phyloP scores from a whole-genome alignment of 1,139 yeast species.

The Lodderomyces jiufengensis region DNA sequence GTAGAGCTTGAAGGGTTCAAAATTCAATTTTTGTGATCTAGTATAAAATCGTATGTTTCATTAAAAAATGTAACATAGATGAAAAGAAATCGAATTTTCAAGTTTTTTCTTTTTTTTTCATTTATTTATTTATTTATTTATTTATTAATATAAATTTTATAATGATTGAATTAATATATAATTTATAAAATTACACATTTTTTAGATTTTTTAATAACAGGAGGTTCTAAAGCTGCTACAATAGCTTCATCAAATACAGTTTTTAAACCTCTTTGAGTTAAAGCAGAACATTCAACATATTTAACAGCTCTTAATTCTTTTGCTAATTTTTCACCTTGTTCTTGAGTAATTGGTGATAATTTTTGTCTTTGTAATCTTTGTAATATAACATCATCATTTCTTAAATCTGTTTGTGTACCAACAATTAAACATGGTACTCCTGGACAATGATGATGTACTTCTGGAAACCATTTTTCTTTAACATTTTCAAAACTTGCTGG shows the following conservation, averaged over 20 bases:
- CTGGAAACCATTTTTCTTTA: slow-evolving; percentile 97
- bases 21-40: no score
- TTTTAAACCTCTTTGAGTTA: slow-evolving; percentile 92
- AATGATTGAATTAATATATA: background rate
- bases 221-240: slow-evolving; percentile 92
- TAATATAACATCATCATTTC: slow-evolving; percentile 87
- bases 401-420: slow-evolving; percentile 84
- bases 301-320: slow-evolving; percentile 92
- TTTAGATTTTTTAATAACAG: slow-evolving; percentile 76
- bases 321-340: slow-evolving; percentile 89
- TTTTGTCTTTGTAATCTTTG: slow-evolving; percentile 90
- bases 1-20: no score
- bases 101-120: background rate
- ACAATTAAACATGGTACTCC: slow-evolving; percentile 74
- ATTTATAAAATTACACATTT: slow-evolving; percentile 67
- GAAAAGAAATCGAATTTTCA: background rate
- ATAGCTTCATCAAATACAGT: slow-evolving; percentile 97
- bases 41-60: no score
- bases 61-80: no score
- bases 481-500: slow-evolving; percentile 99
- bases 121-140: no score
- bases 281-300: slow-evolving; percentile 96
- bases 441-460: slow-evolving; percentile 96
- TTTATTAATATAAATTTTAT: no score
- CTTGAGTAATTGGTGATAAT: slow-evolving; percentile 79